Base-by-base conservation (phyloP, 371 early-diverging fungal genomes). In the Mycotypha africana region DNA sequence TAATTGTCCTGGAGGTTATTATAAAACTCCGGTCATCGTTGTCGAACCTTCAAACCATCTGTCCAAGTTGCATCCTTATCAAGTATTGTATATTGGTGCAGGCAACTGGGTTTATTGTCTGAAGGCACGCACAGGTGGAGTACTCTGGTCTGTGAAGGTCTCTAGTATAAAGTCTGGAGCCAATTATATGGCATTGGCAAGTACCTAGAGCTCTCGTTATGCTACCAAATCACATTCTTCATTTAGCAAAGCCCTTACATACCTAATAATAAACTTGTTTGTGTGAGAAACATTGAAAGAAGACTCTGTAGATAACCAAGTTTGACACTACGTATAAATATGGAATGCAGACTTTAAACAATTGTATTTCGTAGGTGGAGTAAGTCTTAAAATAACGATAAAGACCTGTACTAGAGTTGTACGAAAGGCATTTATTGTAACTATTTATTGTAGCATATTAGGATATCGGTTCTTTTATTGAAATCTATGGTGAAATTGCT, bases 1-100 rank as follows among this genome's bases (percentile, higher is more conserved):
- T 35, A 43, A 58, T 12, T 65, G 66, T 39, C 62, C 62, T 4
- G 51, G 52, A 8, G 62, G 62, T 7, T 47, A 59, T 1, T 58
- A 36, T 42, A 61, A 51, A 10, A 40, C 61, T 8, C 65, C 61
- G n/a, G 38, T 42, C 1, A 42, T 47, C 2, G 22, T 65, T 15
- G 42, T 58, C 1, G 62, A 61, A 33, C 54, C 55, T 10, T 38
- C 33, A 9, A 42, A 32, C 20, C 19, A n/a, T n/a, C n/a, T n/a
- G n/a, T 24, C 16, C 42, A 42, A 20, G 19, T 38, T 4, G 47
- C 40, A 39, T 10, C 34, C 47, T 2, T n/a, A 31, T n/a, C 47
- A 51, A 21, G 15, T 54, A 1, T 31, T 58, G 1, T 65, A 51
- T 34, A 44, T 60, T 5, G 61, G 58, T 10, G 42, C 62, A 9